These are phyloP conservation scores for Ustilago shanxiensis DNA, from an alignment of 1,284 basidiomycete genomes.

Conservation along the genomic window DNA sequence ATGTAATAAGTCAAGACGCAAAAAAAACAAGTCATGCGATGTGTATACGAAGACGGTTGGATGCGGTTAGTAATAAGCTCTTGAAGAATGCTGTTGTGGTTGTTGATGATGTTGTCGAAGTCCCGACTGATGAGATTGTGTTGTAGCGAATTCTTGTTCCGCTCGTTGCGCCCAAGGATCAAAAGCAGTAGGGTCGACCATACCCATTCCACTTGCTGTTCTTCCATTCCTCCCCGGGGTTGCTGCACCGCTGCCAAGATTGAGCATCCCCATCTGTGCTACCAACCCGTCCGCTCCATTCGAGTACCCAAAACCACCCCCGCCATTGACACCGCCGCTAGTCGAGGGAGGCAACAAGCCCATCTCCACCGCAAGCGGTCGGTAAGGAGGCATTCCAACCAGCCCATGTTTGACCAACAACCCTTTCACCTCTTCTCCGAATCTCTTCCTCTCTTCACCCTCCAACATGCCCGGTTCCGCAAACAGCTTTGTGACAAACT, in stretches of 20 bases:
- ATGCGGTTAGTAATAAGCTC: background rate
- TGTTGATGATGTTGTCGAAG: background rate
- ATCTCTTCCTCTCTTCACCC: conserved; percentile 77
- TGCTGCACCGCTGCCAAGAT: background rate
- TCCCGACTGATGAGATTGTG: background rate
- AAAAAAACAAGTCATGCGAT: background rate
- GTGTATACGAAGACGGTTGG: background rate
- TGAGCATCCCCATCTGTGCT: conserved; percentile 16
- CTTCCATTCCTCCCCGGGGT: background rate
- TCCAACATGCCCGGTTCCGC: conserved; percentile 75
- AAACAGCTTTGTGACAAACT: conserved; percentile 92
- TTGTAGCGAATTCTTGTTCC: background rate
- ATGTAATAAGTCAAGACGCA: no score
- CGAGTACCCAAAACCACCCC: background rate
- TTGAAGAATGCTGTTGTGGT: background rate
- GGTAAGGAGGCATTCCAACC: conserved; percentile 76
- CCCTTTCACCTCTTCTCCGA: conserved; percentile 75
- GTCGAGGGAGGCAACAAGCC: conserved; percentile 73
- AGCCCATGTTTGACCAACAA: conserved; percentile 61
- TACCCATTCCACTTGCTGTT: background rate
- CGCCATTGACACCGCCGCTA: no score
- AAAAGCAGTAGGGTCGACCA: background rate
- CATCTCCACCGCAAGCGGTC: conserved; percentile 91
- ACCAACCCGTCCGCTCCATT: conserved; percentile 11
- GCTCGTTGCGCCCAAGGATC: background rate